Base-by-base conservation (phyloP, 306 rosid genomes). In the Trichosanthes cucumerina region DNA sequence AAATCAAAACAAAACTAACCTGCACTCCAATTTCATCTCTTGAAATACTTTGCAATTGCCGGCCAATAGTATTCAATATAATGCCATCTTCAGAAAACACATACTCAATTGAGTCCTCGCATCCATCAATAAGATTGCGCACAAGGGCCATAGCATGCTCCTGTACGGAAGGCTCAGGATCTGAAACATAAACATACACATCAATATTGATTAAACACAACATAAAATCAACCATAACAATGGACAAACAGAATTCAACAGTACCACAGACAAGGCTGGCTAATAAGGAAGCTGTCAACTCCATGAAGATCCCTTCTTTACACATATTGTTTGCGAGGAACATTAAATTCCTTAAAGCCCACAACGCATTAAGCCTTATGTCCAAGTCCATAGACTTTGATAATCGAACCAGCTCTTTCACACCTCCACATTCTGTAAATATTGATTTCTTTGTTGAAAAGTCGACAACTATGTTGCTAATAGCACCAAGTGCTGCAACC, bases 101-200 rank as follows among this genome's bases (percentile, higher is more conserved):
- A 76, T 86, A 88, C 80, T 91, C 88, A 76, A 92, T 64, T 82
- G 87, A 90, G 66, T 91, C 75, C 60, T 88, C 39, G 83, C 86
- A 85, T 85, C 99, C 97, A 88, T 91, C 97, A 80, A 95, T 88
- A 78, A 95, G 88, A 88, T 95, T 95, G 79, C 97, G 85, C 78
- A 95, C 86, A 82, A 95, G 92, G 72, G 89, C 92, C 80, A 92
- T 91, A 83, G 97, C 90, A 81, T 88, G 93, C 88, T 85, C 92
- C 86, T 90, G 97, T 84, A 95, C 91, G 59, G 85, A 86, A 79
- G 96, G 83, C 86, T 92, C 97, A 6, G 99, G 84, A 82, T 95
- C 99, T 95, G 92, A 83, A 83, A 76, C 46, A 76, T 76, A 66
- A 73, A 82, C 69, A 58, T 66, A 82, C 74, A 74, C 75, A 78